Conservation (phyloP, 2,329 filamentous ascomycete genomes). For the Capronia americana region DNA sequence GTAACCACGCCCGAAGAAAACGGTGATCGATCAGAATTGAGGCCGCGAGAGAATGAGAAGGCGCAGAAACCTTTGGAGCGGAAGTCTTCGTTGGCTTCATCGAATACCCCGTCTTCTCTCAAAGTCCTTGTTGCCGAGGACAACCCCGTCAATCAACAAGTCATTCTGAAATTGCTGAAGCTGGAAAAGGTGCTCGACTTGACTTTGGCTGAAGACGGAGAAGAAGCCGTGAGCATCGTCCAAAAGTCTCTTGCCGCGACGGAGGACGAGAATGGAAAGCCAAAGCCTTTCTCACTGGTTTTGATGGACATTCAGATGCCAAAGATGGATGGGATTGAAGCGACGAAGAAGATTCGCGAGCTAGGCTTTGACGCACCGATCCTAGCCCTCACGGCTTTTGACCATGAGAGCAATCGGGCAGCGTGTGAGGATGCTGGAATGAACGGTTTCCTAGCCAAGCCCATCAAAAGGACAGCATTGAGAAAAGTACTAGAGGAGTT, state of each 20-base stretch:
- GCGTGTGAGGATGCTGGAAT: conserved; percentile 87
- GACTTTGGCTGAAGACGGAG: conserved; percentile 82
- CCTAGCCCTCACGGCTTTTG: conserved; percentile 86
- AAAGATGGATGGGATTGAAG: conserved; percentile 56
- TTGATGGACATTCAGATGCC: conserved; percentile 79
- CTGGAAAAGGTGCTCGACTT: conserved; percentile 67
- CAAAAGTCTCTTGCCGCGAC: conserved; percentile 70
- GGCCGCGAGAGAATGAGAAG: conserved; percentile 6
- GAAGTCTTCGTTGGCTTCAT: conserved; percentile 63
- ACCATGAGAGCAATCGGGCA: conserved; percentile 84
- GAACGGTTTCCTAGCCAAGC: conserved; percentile 81
- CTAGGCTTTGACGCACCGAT: conserved; percentile 87
- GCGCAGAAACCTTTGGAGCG: not conserved
- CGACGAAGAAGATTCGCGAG: conserved; percentile 57
- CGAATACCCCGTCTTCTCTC: conserved; percentile 63
- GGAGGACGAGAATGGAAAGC: conserved; percentile 46
- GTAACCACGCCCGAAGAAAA: conserved; percentile 12
- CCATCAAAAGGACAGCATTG: conserved; percentile 78
- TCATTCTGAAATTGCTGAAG: conserved; percentile 65
- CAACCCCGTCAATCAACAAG: conserved; percentile 68
- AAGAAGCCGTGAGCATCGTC: conserved; percentile 84
- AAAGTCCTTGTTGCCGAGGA: conserved; percentile 85
- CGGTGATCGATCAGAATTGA: not conserved
- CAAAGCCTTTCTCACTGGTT: conserved; percentile 78
- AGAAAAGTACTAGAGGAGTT: conserved; percentile 79